Base-by-base conservation (phyloP, 331 rosid species). In the Prunus yedoensis region DNA sequence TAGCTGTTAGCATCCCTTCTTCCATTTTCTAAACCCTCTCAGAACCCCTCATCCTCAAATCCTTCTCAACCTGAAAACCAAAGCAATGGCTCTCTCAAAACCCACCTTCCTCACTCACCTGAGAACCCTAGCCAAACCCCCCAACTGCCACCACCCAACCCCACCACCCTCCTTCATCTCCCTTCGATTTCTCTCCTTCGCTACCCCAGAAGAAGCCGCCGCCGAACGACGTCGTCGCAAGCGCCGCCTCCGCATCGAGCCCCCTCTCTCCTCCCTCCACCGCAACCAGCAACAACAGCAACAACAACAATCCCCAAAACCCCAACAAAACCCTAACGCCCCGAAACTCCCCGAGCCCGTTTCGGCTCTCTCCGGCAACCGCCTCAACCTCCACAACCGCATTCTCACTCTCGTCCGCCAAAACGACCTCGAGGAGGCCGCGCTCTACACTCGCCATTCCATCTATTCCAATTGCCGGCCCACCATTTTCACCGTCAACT, bases 221-320 rank as follows among this genome's bases (percentile, higher is more conserved):
- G 97, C 97, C 1, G 95, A 89, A 60, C 96, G 98, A 38, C 97
- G 98, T 65, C 93, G 93, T 28, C 93, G 96, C 9, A 91, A 93
- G 75, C 98, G 98, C 69, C 92, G 93, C 69, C 89, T 93, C 68
- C 98, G 98, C 23, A 89, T 87, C 77, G 97, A 91, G 17, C 98
- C 98, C 0, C 98, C 98, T 3, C 85, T 88, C 74, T 88, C 96
- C 30, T 84, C 97, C n/a, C 89, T 89, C 43, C 87, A 85, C 86
- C 87, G 98, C 66, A 25, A 64, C 60, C 92, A 86, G 12, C 80
- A 69, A 5, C 80, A 61, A 45, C 81, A 28, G 52, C 67, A 59
- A 9, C 70, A 70, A 25, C 73, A 68, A 12, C 78, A 61, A 17
- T 1, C 81, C 30, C 61, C 66, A 16, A 82, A 83, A 35, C 88